These are phyloP conservation scores for Cordyceps cateniannulata DNA, from an alignment of 2,329 filamentous ascomycete species.

Conservation along the genomic window DNA sequence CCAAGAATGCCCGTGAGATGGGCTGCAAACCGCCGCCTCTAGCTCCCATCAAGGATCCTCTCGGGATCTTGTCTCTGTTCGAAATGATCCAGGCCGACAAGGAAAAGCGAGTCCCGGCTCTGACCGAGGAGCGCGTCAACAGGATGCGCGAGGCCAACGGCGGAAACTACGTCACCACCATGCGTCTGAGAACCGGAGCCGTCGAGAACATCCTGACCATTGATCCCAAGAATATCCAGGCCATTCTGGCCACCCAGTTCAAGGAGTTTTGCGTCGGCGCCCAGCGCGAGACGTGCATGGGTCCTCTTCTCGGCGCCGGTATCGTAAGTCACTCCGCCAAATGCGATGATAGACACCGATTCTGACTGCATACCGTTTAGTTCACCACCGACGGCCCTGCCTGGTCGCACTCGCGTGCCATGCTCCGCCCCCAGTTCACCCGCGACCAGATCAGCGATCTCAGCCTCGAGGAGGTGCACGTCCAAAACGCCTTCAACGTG, in stretches of 20 bases:
- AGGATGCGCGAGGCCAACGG: slow-evolving; percentile 14
- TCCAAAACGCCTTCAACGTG: slow-evolving; percentile 26
- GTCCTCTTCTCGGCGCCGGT: slow-evolving; percentile 37
- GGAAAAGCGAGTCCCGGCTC: slow-evolving; percentile 16
- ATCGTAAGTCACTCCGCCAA: slow-evolving; percentile 20
- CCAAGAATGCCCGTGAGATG: slow-evolving; percentile 13
- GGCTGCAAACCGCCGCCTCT: slow-evolving; percentile 17
- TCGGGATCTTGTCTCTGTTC: slow-evolving; percentile 15
- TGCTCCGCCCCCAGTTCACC: slow-evolving; percentile 35
- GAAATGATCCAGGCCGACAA: slow-evolving; percentile 16
- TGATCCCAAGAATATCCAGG: slow-evolving; percentile 25
- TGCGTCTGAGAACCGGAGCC: slow-evolving; percentile 8
- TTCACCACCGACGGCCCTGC: slow-evolving; percentile 30
- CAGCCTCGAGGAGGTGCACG: slow-evolving; percentile 31
- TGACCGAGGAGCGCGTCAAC: slow-evolving; percentile 11
- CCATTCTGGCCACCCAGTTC: slow-evolving; percentile 22
- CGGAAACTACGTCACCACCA: slow-evolving; percentile 16
- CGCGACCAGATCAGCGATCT: slow-evolving; percentile 39
- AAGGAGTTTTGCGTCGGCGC: slow-evolving; percentile 22
- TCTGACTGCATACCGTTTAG: slow-evolving; percentile 7
- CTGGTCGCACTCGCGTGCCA: slow-evolving; percentile 31
- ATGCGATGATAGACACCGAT: not conserved
- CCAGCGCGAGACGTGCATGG: slow-evolving; percentile 21
- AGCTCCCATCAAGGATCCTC: slow-evolving; percentile 15
- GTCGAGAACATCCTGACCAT: slow-evolving; percentile 17